Conservation (phyloP, 148 eudicot genomes). For the Vaccinium macrocarpon region DNA sequence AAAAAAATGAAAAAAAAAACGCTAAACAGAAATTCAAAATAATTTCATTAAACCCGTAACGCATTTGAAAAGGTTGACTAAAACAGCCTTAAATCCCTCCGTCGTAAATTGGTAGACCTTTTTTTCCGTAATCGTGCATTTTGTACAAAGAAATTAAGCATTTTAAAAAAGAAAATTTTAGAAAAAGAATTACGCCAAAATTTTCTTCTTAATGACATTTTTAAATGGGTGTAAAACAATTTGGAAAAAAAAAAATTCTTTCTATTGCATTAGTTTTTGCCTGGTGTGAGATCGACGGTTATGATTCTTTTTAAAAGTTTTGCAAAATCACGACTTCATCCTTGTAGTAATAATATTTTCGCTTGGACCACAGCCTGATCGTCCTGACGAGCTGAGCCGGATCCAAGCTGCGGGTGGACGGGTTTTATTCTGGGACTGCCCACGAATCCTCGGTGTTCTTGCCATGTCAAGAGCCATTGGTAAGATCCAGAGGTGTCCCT, state of each 20-base stretch:
- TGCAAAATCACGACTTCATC: background rate
- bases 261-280: too few relatives aligned
- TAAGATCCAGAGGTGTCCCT: slow-evolving; percentile 16
- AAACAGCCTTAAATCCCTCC: too few relatives aligned
- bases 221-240: too few relatives aligned
- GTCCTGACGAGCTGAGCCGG: slow-evolving; percentile 73
- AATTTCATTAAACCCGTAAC: background rate
- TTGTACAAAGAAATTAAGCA: too few relatives aligned
- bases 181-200: too few relatives aligned
- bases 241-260: too few relatives aligned
- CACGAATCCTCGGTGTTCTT: slow-evolving; percentile 71
- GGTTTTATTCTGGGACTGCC: slow-evolving; percentile 66
- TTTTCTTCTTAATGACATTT: too few relatives aligned
- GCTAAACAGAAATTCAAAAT: background rate
- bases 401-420: slow-evolving; percentile 77
- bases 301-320: background rate
- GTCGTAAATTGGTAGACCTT: too few relatives aligned
- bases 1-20: too few relatives aligned
- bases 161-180: too few relatives aligned
- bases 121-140: too few relatives aligned
- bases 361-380: slow-evolving; percentile 56
- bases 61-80: background rate
- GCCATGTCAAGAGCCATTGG: slow-evolving; percentile 98
- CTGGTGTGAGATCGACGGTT: too few relatives aligned
- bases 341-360: background rate